Conservation (phyloP, 495 filamentous ascomycete genomes). For the Neurospora tetraspora region DNA sequence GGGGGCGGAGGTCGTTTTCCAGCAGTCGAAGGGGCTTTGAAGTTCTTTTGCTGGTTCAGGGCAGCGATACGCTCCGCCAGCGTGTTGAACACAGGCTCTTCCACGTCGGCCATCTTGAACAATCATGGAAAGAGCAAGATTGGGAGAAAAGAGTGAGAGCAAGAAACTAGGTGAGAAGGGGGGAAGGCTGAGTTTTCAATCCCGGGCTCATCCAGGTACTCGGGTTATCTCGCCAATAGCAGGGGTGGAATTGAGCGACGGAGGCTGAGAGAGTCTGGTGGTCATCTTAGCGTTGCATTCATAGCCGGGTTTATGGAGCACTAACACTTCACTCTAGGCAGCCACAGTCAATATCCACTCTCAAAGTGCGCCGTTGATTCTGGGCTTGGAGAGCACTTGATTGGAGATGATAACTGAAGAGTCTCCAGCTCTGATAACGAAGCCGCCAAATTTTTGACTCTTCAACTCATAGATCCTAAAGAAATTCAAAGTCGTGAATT, state of each 20-base stretch:
- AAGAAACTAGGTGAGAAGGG: not conserved
- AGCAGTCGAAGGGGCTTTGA: constrained; percentile 25
- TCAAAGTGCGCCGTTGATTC: not conserved
- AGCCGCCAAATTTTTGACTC: not conserved
- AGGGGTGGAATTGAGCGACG: not conserved
- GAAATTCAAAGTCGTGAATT: not conserved
- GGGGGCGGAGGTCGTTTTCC: constrained; percentile 39
- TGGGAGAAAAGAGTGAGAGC: not conserved
- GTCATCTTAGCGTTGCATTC: not conserved
- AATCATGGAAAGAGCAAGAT: not conserved
- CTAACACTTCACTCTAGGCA: not conserved
- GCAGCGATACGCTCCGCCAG: constrained; percentile 47
- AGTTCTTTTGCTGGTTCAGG: constrained; percentile 43
- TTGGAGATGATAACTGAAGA: not conserved
- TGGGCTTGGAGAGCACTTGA: not conserved
- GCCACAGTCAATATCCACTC: not conserved
- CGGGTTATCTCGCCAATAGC: not conserved
- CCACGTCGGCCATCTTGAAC: constrained; percentile 40
- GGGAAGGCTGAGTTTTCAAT: not conserved
- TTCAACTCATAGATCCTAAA: not conserved
- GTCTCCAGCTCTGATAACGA: not conserved
- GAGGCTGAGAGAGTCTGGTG: not conserved
- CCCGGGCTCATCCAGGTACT: not conserved
- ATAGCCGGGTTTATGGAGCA: not conserved
- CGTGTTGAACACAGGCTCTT: constrained; percentile 44